Evolutionary conservation across 2,329 filamentous ascomycete species (phyloP), one percentile per base, ranked within the genome.

Genomic region (Akanthomyces dipterigenus): DNA sequence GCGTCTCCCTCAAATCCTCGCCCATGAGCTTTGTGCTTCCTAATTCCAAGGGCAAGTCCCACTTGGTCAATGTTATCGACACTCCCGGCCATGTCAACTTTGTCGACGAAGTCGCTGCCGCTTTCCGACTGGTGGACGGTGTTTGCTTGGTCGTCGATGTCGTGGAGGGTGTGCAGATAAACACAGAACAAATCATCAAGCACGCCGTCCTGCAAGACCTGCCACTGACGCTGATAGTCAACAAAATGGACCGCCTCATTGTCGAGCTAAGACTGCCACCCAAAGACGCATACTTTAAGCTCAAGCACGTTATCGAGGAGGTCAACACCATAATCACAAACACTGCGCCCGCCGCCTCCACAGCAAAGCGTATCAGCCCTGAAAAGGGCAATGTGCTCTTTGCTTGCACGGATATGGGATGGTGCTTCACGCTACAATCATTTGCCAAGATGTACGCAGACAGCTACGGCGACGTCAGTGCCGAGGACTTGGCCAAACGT

Each of bases 371-470:
- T 65, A 76, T 99, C 64, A 98, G 93, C 67, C 95, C 95, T 0
- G 95, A 99, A 72, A 96, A 93, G 77, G 95, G 95, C 64, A 99
- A 99, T 71, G 95, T 99, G n/a, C 87, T 96, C 11, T 99, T 99
- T 71, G 90, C 93, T 0, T 96, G 91, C 73, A 91, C 90, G 55
- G 89, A 87, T 63, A 93, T 98, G 88, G 89, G 90, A 61, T 99
- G 95, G 95, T 96, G 91, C 73, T 97, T 99, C 73, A 98, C 93
- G 0, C 79, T 99, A 38, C 88, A 88, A 64, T 97, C 93, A 1
- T 99, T 99, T 71, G 89, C 95, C 14, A 93, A 91, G 73, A 96
- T 97, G 91, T 99, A 99, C 72, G 87, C 92, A 6, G 90, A 96
- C 66, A 91, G 84, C 55, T 96, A 93, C 72, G 86, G 89, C 6